These are phyloP conservation scores for Prunella vulgaris DNA, from an alignment of 257 asterid species.

Conservation along the genomic window DNA sequence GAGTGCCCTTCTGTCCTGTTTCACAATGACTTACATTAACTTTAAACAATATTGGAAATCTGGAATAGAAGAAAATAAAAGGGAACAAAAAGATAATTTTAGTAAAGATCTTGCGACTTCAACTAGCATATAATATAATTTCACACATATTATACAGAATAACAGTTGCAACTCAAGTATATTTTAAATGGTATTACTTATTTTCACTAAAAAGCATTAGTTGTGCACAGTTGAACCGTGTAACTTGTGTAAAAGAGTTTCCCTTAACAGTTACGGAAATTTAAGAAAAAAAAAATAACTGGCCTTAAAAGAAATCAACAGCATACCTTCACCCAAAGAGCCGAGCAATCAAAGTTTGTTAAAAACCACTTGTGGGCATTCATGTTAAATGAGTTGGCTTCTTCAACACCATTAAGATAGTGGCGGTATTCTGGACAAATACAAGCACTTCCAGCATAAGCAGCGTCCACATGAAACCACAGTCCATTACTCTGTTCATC, in stretches of 20 bases:
- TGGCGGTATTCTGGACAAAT: conserved; percentile 84
- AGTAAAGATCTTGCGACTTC: not conserved
- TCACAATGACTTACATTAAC: conserved; percentile 14
- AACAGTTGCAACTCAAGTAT: too few species aligned
- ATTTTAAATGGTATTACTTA: too few species aligned
- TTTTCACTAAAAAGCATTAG: too few species aligned
- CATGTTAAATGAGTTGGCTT: conserved; percentile 88
- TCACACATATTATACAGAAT: not conserved
- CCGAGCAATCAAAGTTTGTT: conserved; percentile 96
- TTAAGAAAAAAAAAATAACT: not conserved
- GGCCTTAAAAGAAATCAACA: not conserved
- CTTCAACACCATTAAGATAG: conserved; percentile 74
- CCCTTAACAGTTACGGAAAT: not conserved
- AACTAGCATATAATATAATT: not conserved
- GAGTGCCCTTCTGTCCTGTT: conserved; percentile 87
- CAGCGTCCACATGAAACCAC: conserved; percentile 98
- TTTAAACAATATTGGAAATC: not conserved
- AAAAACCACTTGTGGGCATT: conserved; percentile 95
- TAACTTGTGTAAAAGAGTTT: too few species aligned
- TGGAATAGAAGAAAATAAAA: conserved; percentile 7
- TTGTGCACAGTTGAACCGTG: not conserved
- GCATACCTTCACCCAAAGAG: conserved; percentile 93
- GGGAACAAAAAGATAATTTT: not conserved
- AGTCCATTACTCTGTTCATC: conserved; percentile 55
- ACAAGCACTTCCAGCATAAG: conserved; percentile 98